Base-by-base conservation (phyloP, 768 basidiomycete genomes). In the Mycena amicta region DNA sequence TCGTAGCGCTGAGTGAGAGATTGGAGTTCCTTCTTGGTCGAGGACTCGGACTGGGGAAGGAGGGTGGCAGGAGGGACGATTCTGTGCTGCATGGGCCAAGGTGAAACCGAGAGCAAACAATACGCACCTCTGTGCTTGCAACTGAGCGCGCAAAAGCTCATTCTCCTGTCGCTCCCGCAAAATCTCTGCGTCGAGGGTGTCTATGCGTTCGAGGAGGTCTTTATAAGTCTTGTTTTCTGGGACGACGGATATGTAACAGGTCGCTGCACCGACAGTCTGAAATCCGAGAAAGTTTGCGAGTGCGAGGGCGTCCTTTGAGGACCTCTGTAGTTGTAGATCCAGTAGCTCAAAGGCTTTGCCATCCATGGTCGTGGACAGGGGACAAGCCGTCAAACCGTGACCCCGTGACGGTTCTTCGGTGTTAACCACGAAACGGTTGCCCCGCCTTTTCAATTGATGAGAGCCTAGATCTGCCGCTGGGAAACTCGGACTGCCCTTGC, bases 1-100 rank as follows among this genome's bases (percentile, higher is more conserved):
- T 58, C 55, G 41, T 59, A 61, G 4, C 60, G 56, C 39, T 47
- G 50, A 31, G 57, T 56, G 13, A 64, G 53, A 15, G 16, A 37
- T 1, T 31, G 41, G 8, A 63, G 47, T 30, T 63, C 51, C 22
- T 40, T 56, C 28, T 46, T 43, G 16, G 27, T 23, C 13, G 15
- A 49, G 26, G 6, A 45, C 43, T 45, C 12, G n/a, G n/a, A n/a
- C n/a, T n/a, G n/a, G n/a, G n/a, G n/a, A n/a, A n/a, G 11, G 33
- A 26, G 47, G 26, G 47, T 49, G 47, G 13, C 25, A 49, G 11
- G 33, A 37, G 33, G 33, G 18, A 37, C 18, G n/a, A n/a, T n/a
- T n/a, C n/a, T n/a, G n/a, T n/a, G n/a, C n/a, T n/a, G n/a, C n/a
- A n/a, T n/a, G n/a, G n/a, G n/a, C n/a, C n/a, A n/a, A n/a, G n/a